A percentile compares a stretch with the other conserved stretches of the same genome.
Evolutionary conservation across 2,329 filamentous ascomycete species (phyloP).

Genomic region (Cercospora beticola): DNA sequence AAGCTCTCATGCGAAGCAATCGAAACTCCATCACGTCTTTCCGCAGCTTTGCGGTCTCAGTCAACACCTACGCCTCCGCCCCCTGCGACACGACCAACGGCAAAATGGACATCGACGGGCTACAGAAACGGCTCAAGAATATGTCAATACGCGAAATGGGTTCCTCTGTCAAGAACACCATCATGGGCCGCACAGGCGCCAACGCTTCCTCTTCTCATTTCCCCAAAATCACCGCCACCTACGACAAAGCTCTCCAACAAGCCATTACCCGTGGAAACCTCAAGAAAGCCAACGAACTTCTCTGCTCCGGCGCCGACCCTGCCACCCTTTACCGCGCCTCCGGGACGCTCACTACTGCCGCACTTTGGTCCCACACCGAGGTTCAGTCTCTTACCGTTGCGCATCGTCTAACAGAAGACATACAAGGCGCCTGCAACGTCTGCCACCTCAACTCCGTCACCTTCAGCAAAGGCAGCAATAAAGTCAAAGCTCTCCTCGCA

Average conservation of each 20-base stretch:
- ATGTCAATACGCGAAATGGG: slow-evolving; percentile 28
- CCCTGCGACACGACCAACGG: slow-evolving; percentile 31
- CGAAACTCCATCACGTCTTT: slow-evolving; percentile 23
- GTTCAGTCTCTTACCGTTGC: slow-evolving; percentile 21
- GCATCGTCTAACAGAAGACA: slow-evolving; percentile 23
- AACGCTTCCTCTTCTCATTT: background rate
- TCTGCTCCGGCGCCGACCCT: slow-evolving; percentile 21
- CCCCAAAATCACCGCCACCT: slow-evolving; percentile 11
- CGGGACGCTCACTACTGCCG: slow-evolving; percentile 20
- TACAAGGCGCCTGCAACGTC: slow-evolving; percentile 21
- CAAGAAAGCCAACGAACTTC: slow-evolving; percentile 20
- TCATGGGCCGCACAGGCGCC: slow-evolving; percentile 4
- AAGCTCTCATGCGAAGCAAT: slow-evolving; percentile 22
- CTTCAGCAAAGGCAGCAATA: slow-evolving; percentile 20
- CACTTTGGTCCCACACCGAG: slow-evolving; percentile 24
- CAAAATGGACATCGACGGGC: slow-evolving; percentile 29
- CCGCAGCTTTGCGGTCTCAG: slow-evolving; percentile 27
- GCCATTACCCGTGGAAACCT: slow-evolving; percentile 24
- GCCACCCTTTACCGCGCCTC: slow-evolving; percentile 14
- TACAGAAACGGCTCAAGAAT: slow-evolving; percentile 26
- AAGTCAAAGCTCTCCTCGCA: slow-evolving; percentile 31
- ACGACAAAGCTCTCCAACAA: slow-evolving; percentile 22
- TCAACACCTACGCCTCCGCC: slow-evolving; percentile 31
- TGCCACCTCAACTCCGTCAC: slow-evolving; percentile 21
- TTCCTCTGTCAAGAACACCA: slow-evolving; percentile 12